Conservation (phyloP, 192 early-diverging fungal genomes). For the Umbelopsis sp. region DNA sequence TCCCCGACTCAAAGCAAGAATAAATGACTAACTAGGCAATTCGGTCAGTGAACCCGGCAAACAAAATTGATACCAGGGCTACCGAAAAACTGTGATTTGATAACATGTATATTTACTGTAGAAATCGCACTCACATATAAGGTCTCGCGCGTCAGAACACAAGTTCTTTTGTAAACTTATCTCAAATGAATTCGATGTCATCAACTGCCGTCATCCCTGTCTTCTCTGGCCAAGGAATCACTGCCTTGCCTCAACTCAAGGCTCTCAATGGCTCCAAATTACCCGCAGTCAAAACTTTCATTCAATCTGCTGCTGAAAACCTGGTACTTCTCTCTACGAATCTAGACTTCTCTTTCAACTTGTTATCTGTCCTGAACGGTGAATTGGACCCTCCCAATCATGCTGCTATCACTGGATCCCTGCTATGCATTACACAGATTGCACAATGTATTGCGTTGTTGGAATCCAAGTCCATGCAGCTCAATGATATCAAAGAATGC, state of each 20-base stretch:
- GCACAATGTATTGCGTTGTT: background rate
- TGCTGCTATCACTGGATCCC: background rate
- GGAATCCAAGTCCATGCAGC: background rate
- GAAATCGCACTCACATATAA: background rate
- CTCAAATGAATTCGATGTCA: background rate
- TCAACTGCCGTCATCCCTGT: constrained; percentile 1
- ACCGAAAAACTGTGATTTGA: background rate
- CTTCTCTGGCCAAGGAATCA: background rate
- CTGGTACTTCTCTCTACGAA: background rate
- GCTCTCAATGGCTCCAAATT: background rate
- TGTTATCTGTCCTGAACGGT: background rate
- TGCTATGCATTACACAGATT: background rate
- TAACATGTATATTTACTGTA: background rate
- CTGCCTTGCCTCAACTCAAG: background rate
- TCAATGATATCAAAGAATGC: background rate
- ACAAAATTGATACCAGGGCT: background rate
- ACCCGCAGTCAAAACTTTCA: background rate
- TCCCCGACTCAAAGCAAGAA: background rate
- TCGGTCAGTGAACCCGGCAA: background rate
- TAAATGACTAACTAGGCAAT: background rate
- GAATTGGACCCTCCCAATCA: constrained; percentile 1
- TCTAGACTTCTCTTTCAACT: background rate
- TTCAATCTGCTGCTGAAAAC: background rate
- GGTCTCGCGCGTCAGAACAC: background rate
- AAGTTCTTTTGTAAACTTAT: constrained; percentile 2